Conservation (phyloP, 345 rosid species). For the Lepidium africanum region DNA sequence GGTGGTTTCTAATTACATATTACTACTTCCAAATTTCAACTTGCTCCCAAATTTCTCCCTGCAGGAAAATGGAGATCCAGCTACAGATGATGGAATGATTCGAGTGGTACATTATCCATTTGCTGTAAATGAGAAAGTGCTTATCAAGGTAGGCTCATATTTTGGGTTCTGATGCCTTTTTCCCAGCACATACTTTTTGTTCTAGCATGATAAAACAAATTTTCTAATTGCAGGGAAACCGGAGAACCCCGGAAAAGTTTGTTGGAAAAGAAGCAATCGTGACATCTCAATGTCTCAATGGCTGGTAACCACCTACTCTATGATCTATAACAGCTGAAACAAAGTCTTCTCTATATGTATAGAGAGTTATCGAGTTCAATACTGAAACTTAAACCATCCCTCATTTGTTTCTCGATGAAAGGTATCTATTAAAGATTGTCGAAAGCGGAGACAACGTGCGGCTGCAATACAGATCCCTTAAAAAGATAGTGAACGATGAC, state of each 20-base stretch:
- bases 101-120: constrained; percentile 88
- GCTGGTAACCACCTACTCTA: constrained; percentile 48
- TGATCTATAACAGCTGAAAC: background rate
- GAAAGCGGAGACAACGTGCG: constrained; percentile 84
- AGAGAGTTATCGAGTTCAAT: background rate
- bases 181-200: background rate
- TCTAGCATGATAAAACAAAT: background rate
- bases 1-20: background rate
- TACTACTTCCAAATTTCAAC: background rate
- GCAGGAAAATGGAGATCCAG: constrained; percentile 75
- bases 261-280: constrained; percentile 96
- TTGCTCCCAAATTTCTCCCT: background rate
- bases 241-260: constrained; percentile 92
- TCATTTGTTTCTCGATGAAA: constrained; percentile 20
- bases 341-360: constrained; percentile 2
- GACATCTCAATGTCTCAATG: constrained; percentile 96
- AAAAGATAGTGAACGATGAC: constrained; percentile 50
- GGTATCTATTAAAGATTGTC: constrained; percentile 78
- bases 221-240: constrained; percentile 63
- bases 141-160: constrained; percentile 58
- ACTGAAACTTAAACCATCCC: background rate
- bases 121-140: constrained; percentile 86
- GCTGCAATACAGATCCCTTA: constrained; percentile 89
- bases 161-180: background rate
- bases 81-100: constrained; percentile 53